Evolutionary conservation across 805 yeast species (phyloP).

Genomic region (Starmerella asiatica): DNA sequence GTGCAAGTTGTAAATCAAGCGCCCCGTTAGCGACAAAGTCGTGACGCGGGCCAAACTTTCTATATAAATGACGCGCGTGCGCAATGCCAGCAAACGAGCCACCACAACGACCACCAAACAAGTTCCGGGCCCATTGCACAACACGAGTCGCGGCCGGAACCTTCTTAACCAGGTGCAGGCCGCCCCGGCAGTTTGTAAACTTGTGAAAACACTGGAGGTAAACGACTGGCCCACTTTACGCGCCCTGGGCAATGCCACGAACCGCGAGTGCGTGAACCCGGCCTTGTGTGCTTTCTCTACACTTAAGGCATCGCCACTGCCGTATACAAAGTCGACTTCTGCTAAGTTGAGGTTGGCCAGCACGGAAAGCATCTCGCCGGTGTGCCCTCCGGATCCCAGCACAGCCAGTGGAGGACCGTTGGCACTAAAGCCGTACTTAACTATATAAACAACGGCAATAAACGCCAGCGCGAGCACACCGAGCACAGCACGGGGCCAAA

Average conservation of each 20-base stretch:
- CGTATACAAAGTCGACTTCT: slow-evolving; percentile 28
- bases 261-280: neutral
- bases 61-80: slow-evolving; percentile 55
- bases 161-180: slow-evolving; percentile 24
- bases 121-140: slow-evolving; percentile 75
- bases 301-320: slow-evolving; percentile 43
- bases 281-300: slow-evolving; percentile 23
- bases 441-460: neutral
- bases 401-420: slow-evolving; percentile 35
- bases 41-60: slow-evolving; percentile 80
- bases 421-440: slow-evolving; percentile 3
- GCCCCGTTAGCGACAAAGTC: slow-evolving; percentile 63
- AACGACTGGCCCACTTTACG: slow-evolving; percentile 46
- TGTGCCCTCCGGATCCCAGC: slow-evolving; percentile 95
- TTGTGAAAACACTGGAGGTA: slow-evolving; percentile 35
- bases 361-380: slow-evolving; percentile 85
- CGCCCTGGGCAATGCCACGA: slow-evolving; percentile 39
- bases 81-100: slow-evolving; percentile 25
- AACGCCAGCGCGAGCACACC: slow-evolving; percentile 5
- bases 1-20: slow-evolving; percentile 51
- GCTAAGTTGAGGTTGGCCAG: slow-evolving; percentile 29
- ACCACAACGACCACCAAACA: slow-evolving; percentile 41
- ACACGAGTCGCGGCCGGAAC: slow-evolving; percentile 33
- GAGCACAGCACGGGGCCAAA: slow-evolving; percentile 1
- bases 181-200: slow-evolving; percentile 29